phyloP scores from a whole-genome alignment of 106 monocot genomes.

The Dendrobium nobile region DNA sequence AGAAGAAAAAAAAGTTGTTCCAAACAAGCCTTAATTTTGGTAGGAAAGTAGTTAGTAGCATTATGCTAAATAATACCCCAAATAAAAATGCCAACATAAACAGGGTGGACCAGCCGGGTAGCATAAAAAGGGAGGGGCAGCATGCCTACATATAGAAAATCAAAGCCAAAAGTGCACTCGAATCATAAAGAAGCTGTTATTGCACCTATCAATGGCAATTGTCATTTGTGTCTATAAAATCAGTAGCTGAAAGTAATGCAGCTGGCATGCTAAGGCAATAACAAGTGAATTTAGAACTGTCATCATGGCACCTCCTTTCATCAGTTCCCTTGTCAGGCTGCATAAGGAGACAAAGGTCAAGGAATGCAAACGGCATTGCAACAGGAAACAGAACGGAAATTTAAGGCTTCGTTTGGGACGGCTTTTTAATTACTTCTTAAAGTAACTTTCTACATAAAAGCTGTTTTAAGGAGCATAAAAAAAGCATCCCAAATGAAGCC shows the following conservation, averaged over 20 bases:
- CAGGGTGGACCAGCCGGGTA: neutral
- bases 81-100: neutral
- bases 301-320: slow-evolving; percentile 97
- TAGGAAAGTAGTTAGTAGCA: too few relatives aligned
- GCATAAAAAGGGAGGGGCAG: neutral
- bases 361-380: neutral
- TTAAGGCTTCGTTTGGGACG: neutral
- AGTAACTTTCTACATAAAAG: too few relatives aligned
- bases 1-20: too few relatives aligned
- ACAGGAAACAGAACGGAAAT: neutral
- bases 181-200: slow-evolving; percentile 2
- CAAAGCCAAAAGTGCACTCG: neutral
- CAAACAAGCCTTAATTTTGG: too few relatives aligned
- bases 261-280: slow-evolving; percentile 87
- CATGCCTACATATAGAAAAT: neutral
- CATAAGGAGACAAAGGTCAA: slow-evolving; percentile 14
- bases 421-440: too few relatives aligned
- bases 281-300: slow-evolving; percentile 77
- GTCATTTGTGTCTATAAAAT: slow-evolving; percentile 97
- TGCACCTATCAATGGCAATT: slow-evolving; percentile 87
- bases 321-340: slow-evolving; percentile 68
- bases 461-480: too few relatives aligned
- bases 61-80: too few relatives aligned
- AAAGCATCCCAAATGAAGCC: too few relatives aligned
- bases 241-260: slow-evolving; percentile 70